Evolutionary conservation across 345 rosid species (phyloP), one percentile per base, ranked within the genome.

Genomic region (Camelina neglecta): DNA sequence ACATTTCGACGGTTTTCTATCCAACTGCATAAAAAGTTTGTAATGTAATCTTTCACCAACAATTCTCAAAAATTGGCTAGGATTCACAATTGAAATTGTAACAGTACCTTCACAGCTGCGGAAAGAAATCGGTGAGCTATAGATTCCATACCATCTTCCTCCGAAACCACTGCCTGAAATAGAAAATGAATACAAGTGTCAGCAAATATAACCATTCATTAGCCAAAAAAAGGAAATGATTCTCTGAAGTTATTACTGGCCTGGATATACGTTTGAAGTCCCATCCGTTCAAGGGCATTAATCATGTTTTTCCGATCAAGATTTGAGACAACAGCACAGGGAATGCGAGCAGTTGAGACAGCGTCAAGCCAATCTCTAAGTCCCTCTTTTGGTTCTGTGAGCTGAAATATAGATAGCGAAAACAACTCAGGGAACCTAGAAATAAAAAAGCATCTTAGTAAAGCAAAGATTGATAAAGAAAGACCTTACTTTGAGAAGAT

Each of bases 111-210:
- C 75, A 93, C 67, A 72, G 98, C 92, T 33, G 98, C 98, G 11
- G 98, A 93, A 47, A 93, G 96, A 82, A 91, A 91, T 77, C 88
- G 81, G 77, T 93, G 97, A 71, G 98, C 97, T 72, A 91, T 87
- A 0, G 98, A 91, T 75, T 92, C 98, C 98, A 90, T 94, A 61
- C 96, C 98, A 69, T 94, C 98, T 87, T 94, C 97, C 85, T 90
- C 96, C 0, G 98, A 72, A 53, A 94, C 93, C 60, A 92, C 77
- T 31, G 93, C 95, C 98, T 94, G 87, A 72, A 59, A 44, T 44
- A 11, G 55, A 74, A 45, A 39, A 45, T 33, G 60, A 53, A 48
- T 26, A 74, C 65, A 68, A 68, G 64, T 4, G 21, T 73, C 45
- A 60, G 68, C 24, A 67, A 54, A 39, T 39, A 57, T 39, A 23